Base-by-base conservation (phyloP, 176 grass and related monocot genomes). In the Oryza punctata region DNA sequence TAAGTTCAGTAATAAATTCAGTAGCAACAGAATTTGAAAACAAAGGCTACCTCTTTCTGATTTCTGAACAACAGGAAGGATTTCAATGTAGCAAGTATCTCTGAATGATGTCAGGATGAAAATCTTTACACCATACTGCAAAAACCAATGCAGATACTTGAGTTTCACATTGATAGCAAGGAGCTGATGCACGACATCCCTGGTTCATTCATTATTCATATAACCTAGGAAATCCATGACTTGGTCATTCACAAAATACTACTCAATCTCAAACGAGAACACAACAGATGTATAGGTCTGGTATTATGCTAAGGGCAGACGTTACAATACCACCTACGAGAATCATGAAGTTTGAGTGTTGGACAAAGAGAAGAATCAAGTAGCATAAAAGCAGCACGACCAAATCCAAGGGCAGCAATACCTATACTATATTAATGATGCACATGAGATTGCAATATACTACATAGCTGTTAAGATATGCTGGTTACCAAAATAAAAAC, bases 81-180 rank as follows among this genome's bases (percentile, higher is more conserved):
- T 95, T 73, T 98, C 96, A 66, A 90, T 95, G 73, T 95, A 98
- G 74, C 96, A 98, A 10, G 96, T 98, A 82, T 98, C 96, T 85
- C 89, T 91, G 91, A 98, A 98, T 35, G 96, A 98, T 87, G 96
- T 98, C 44, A 98, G 85, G 65, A 95, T 86, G 77, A 98, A 98
- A 73, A 98, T 90, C 87, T 91, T 98, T 21, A 98, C 93, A 37
- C 96, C 96, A 47, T 98, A 98, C 96, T 98, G 91, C 89, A 90
- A 77, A 78, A 78, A 30, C 7, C n/a, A 80, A 72, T 63, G 30
- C 46, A 80, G 7, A 72, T 40, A 65, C 12, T 80, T 75, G 10
- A 75, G 70, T 89, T 50, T 43, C 21, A 50, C 28, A 37, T 5
- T 26, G 66, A 46, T 41, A 63, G 65, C 37, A 38, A 38, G 37